A percentile compares a stretch with the other conserved stretches of the same genome.
phyloP scores from a whole-genome alignment of 2,329 filamentous ascomycete genomes.

The Diaporthe amygdali region DNA sequence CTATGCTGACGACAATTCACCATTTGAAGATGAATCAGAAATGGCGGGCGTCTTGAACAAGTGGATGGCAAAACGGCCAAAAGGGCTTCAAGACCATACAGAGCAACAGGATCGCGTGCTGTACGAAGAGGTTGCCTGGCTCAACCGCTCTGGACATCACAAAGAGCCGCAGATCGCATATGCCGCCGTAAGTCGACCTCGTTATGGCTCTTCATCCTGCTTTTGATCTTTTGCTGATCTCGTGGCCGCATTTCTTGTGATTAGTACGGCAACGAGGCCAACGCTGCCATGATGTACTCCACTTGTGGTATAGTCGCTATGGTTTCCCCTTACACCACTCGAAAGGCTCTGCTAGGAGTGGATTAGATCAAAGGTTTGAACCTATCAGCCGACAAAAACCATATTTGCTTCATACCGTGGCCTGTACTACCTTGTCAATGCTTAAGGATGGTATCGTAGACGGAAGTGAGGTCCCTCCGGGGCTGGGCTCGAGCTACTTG shows the following conservation, averaged over 20 bases:
- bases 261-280: neutral
- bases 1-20: rapidly evolving
- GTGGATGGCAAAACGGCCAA: neutral
- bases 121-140: neutral
- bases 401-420: no score
- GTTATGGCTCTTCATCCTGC: no score
- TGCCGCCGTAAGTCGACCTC: neutral
- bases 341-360: neutral
- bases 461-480: neutral
- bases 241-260: neutral
- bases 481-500: neutral
- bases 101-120: neutral
- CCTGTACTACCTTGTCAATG: neutral
- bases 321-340: neutral
- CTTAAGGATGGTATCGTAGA: neutral
- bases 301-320: neutral
- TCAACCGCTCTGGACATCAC: neutral
- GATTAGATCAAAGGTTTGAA: neutral
- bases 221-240: neutral
- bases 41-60: neutral
- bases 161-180: neutral
- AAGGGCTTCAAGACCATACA: neutral
- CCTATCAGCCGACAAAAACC: no score
- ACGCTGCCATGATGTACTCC: neutral
- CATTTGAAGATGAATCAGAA: rapidly evolving